phyloP scores from a whole-genome alignment of 768 basidiomycete species.

The Leccinum uliginosum region DNA sequence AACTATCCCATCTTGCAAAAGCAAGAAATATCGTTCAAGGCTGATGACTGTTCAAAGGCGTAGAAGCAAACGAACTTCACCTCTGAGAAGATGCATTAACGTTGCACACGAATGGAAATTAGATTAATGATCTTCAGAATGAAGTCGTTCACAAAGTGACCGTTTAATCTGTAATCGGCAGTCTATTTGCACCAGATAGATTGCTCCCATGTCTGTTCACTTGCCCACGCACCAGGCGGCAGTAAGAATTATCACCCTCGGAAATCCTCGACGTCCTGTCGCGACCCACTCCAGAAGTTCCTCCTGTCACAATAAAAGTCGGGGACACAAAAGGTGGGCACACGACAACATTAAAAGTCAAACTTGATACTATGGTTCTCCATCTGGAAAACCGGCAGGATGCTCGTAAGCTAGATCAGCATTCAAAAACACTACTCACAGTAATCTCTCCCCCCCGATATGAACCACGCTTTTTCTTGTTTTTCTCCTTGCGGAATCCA shows the following conservation, averaged over 20 bases:
- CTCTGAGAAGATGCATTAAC: too few relatives aligned
- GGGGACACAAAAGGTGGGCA: neutral
- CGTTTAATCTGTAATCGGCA: too few relatives aligned
- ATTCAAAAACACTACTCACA: slow-evolving; percentile 40
- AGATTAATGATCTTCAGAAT: too few relatives aligned
- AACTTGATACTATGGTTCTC: slow-evolving; percentile 88
- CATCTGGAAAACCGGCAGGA: slow-evolving; percentile 43
- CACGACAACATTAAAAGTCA: slow-evolving; percentile 32
- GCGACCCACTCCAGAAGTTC: neutral
- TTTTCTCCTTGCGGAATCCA: slow-evolving; percentile 98
- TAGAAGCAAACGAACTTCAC: too few relatives aligned
- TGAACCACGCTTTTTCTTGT: slow-evolving; percentile 97
- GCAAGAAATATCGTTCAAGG: too few relatives aligned
- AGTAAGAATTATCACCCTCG: neutral
- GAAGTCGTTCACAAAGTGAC: too few relatives aligned
- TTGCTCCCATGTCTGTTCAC: neutral
- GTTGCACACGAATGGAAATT: too few relatives aligned
- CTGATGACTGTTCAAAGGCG: too few relatives aligned
- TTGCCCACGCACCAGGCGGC: neutral
- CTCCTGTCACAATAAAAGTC: neutral
- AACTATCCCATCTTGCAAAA: too few relatives aligned
- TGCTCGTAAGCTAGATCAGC: neutral
- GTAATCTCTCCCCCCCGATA: slow-evolving; percentile 96
- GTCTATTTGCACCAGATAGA: neutral
- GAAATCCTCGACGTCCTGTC: neutral